These are phyloP conservation scores for Xylaria acuta DNA, from an alignment of 495 filamentous ascomycete genomes.

Conservation along the genomic window DNA sequence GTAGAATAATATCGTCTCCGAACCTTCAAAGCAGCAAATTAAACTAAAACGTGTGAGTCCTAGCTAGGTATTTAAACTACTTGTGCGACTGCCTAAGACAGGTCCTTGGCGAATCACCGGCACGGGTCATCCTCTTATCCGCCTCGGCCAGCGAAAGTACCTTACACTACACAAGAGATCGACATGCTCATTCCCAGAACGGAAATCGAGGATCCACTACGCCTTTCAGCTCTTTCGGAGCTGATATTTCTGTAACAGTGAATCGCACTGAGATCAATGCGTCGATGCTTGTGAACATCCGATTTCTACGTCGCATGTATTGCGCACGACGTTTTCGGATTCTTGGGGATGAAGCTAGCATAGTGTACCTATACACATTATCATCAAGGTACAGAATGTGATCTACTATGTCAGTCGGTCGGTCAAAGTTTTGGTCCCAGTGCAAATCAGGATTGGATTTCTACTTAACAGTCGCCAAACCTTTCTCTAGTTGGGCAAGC, in stretches of 20 bases:
- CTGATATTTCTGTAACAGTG: not conserved
- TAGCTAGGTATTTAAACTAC: too few relatives aligned
- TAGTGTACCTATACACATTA: not conserved
- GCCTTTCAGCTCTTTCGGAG: conserved; percentile 1
- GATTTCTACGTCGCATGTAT: not conserved
- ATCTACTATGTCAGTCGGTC: not conserved
- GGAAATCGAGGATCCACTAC: not conserved
- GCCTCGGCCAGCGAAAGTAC: conserved; percentile 19
- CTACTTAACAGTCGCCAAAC: not conserved
- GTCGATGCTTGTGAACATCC: not conserved
- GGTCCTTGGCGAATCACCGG: not conserved
- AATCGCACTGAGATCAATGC: not conserved
- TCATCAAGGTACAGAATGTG: not conserved
- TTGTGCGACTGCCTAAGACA: too few relatives aligned
- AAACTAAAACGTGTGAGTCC: too few relatives aligned
- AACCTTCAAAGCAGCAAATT: too few relatives aligned
- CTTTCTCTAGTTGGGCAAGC: conserved; percentile 21
- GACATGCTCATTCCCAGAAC: not conserved
- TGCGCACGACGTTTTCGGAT: not conserved
- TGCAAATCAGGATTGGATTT: not conserved
- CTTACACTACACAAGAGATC: not conserved
- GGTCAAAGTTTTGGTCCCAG: not conserved
- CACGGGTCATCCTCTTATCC: not conserved
- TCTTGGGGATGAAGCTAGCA: not conserved
- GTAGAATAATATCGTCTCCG: too few relatives aligned